Evolutionary conservation across 176 grass and related monocot genomes (phyloP).

Genomic region (Urochloa ruziziensis): DNA sequence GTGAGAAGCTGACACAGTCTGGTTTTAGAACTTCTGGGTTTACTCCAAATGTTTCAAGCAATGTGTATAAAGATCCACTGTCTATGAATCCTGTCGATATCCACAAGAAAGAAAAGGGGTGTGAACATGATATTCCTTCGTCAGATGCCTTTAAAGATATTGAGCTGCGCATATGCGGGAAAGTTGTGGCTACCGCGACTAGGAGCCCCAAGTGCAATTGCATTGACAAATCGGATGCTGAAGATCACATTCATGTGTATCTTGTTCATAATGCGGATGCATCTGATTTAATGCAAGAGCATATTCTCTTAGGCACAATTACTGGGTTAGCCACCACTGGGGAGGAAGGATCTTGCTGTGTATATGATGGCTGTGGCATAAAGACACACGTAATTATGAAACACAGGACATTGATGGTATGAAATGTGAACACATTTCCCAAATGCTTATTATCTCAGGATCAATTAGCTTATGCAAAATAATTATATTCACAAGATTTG

Average conservation of each 20-base stretch:
- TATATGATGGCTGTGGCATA: constrained; percentile 52
- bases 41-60: constrained; percentile 27
- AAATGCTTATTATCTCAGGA: constrained; percentile 8
- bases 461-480: background rate
- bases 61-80: constrained; percentile 8
- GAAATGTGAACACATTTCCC: background rate
- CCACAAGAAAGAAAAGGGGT: constrained; percentile 24
- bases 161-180: constrained; percentile 73
- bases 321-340: constrained; percentile 66
- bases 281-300: constrained; percentile 31
- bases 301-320: constrained; percentile 65
- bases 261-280: constrained; percentile 40
- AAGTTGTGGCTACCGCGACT: constrained; percentile 68
- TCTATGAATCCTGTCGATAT: constrained; percentile 10
- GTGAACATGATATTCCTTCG: constrained; percentile 4
- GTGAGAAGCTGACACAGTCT: constrained; percentile 40
- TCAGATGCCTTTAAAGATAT: constrained; percentile 77
- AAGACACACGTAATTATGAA: constrained; percentile 88
- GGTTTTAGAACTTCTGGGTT: constrained; percentile 5
- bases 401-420: constrained; percentile 85
- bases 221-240: constrained; percentile 32
- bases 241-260: constrained; percentile 97
- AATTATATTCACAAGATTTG: background rate
- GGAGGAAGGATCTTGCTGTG: constrained; percentile 89
- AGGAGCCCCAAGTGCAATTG: constrained; percentile 71